Base-by-base conservation (phyloP, 2,329 filamentous ascomycete species). In the Lecanicillium sp. region DNA sequence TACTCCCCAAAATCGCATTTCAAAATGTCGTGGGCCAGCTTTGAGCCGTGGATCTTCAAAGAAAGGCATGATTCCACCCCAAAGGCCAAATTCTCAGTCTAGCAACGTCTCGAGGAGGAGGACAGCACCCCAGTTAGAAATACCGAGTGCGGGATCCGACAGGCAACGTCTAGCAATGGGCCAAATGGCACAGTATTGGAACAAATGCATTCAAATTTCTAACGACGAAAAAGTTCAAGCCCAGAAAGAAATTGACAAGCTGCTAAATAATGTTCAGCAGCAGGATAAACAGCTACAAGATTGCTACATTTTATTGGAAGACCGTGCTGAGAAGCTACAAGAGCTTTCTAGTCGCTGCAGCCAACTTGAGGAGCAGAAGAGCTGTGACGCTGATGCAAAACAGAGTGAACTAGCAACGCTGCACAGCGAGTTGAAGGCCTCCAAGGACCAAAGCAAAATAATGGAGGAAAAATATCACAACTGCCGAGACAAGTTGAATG, bases 401-500 rank as follows among this genome's bases (percentile, higher is more conserved):
- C 29, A 47, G 11, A 44, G 43, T 5, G 49, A 64, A 19, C 43
- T 65, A 2, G 42, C 49, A 4, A 42, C 49, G 1, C 50, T 60
- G 2, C 52, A 52, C 4, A 43, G 49, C 2, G 48, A 55, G 8
- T 29, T 62, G 2, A 36, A 44, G 11, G 39, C 48, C 5, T 51
- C 53, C 10, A 49, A 52, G n/a, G 36, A 49, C 14, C 44, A 45
- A 33, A 41, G 39, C 2, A 36, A 36, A 12, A 35, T 33, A 5
- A 29, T 57, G 9, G 43, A 62, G 34, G 58, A 60, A 9, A 70
- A 59, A 40, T 49, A 59, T 31, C 52, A 50, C 5, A 47, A 47
- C 2, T 64, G 58, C 42, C 61, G 53, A 38, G 46, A 49, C 3
- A 62, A 62, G 13, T 49, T 75, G n/a, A 69, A 72, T 39, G 54